Base-by-base conservation (phyloP, 768 basidiomycete species). In the Naganishia onofrii region DNA sequence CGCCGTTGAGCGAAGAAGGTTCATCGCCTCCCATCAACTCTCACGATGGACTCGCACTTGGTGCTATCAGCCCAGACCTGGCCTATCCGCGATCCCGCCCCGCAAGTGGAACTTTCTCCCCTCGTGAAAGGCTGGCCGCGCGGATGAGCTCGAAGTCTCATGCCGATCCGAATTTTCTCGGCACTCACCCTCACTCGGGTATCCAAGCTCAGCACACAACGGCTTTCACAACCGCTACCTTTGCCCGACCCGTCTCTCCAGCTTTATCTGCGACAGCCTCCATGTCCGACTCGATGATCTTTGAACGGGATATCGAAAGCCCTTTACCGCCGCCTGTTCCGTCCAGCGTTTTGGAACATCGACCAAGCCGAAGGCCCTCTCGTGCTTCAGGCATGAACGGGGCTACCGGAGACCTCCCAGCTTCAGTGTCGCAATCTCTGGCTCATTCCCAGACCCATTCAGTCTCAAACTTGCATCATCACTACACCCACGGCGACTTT, bases 301-400 rank as follows among this genome's bases (percentile, higher is more conserved):
- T 69, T 38, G 68, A 69, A 63, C 36, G 68, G 42, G 68, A 69
- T 26, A 63, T 69, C 28, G 68, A 69, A 52, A 55, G 53, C 28
- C 67, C 67, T 0, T 57, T 68, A 32, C 52, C 36, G 6, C 52
- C 55, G 42, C 53, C 67, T 26, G 13, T 68, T 7, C 67, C 67
- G 29, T 63, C 60, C 46, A 66, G 31, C 10, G 29, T 52, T 1
- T 34, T 52, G 34, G 65, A 54, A 51, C 32, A 26, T n/a, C 52
- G 65, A 53, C 65, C 52, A 13, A 52, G 65, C 21, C 65, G 65
- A 32, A 51, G 31, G 29, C 17, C 44, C 3, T 51, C 65, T 53
- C 48, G 65, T 15, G 65, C 65, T 34, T 63, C 60, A 0, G 65
- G 26, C 3, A 15, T 54, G 52, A 54, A 54, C 21, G 65, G 29